phyloP scores from a whole-genome alignment of 106 monocot species.

The Dendrobium chrysotoxum region DNA sequence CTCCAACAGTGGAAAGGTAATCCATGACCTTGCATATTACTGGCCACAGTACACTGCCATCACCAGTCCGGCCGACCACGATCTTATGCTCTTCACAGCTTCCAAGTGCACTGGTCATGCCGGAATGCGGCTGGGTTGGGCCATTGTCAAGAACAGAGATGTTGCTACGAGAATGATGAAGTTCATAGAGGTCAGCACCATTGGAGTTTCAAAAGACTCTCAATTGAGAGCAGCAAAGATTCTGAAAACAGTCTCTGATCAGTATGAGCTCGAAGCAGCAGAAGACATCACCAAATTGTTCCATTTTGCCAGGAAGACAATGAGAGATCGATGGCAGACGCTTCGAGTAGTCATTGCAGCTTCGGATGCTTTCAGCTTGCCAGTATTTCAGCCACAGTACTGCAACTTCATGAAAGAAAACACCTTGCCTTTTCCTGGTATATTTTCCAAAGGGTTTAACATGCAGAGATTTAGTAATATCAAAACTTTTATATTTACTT shows the following conservation, averaged over 20 bases:
- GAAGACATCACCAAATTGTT: conserved; percentile 21
- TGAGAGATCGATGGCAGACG: conserved; percentile 51
- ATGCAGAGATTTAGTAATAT: too few relatives aligned
- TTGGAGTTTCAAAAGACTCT: conserved; percentile 91
- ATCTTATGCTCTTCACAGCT: conserved; percentile 85
- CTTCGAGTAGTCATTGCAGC: conserved; percentile 32
- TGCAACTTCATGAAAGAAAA: conserved; percentile 56
- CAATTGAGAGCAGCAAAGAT: conserved; percentile 75
- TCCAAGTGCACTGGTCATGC: conserved; percentile 94
- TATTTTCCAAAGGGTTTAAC: not conserved
- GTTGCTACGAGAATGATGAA: conserved; percentile 73
- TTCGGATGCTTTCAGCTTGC: conserved; percentile 51
- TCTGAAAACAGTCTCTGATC: conserved; percentile 47
- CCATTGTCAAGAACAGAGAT: conserved; percentile 59
- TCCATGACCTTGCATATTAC: conserved; percentile 92
- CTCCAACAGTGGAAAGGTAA: conserved; percentile 27
- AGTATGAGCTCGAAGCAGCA: conserved; percentile 29
- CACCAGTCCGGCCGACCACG: conserved; percentile 44
- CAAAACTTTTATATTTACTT: too few relatives aligned
- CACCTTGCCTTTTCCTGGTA: conserved; percentile 53
- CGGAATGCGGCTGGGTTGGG: conserved; percentile 92
- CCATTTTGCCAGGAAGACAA: conserved; percentile 36
- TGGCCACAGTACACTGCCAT: conserved; percentile 98
- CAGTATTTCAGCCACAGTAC: conserved; percentile 29
- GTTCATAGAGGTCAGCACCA: conserved; percentile 80